Conservation (phyloP, 2,329 filamentous ascomycete species). For the Colletotrichum sp. region DNA sequence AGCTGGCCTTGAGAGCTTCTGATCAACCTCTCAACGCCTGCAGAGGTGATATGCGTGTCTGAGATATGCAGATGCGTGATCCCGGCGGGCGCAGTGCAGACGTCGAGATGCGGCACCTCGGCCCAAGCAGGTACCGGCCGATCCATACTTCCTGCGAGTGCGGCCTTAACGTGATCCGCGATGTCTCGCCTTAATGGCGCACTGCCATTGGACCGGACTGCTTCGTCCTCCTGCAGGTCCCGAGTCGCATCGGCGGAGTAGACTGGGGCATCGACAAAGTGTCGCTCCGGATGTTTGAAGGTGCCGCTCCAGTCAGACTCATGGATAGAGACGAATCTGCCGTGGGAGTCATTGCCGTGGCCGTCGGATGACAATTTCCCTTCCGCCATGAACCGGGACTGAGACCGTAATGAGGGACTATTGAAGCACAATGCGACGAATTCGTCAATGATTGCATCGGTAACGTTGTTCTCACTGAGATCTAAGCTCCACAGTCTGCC, state of each 20-base stretch:
- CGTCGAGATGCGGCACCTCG: constrained; percentile 23
- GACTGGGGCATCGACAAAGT: constrained; percentile 53
- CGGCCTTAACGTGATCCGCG: constrained; percentile 33
- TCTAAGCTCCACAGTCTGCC: constrained; percentile 63
- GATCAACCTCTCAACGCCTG: constrained; percentile 49
- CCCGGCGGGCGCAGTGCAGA: constrained; percentile 32
- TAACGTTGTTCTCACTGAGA: constrained; percentile 56
- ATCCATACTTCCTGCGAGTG: constrained; percentile 10
- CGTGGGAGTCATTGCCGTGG: constrained; percentile 37
- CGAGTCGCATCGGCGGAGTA: constrained; percentile 37
- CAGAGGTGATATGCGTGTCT: constrained; percentile 50
- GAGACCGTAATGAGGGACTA: constrained; percentile 34
- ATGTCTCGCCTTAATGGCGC: constrained; percentile 35
- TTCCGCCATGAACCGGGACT: constrained; percentile 48
- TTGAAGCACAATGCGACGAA: constrained; percentile 39
- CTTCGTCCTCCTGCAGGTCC: constrained; percentile 29
- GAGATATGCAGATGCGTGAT: constrained; percentile 63
- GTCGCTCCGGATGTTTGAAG: constrained; percentile 52
- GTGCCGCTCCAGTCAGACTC: constrained; percentile 52
- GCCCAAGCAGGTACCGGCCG: neutral
- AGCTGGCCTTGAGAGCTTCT: constrained; percentile 49
- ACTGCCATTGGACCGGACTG: constrained; percentile 33
- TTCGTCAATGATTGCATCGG: constrained; percentile 44
- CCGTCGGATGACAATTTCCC: constrained; percentile 42
- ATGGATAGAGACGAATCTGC: constrained; percentile 47